Evolutionary conservation across 163 green algal species (phyloP).

Genomic region (Chlamydomonas reinhardtii): DNA sequence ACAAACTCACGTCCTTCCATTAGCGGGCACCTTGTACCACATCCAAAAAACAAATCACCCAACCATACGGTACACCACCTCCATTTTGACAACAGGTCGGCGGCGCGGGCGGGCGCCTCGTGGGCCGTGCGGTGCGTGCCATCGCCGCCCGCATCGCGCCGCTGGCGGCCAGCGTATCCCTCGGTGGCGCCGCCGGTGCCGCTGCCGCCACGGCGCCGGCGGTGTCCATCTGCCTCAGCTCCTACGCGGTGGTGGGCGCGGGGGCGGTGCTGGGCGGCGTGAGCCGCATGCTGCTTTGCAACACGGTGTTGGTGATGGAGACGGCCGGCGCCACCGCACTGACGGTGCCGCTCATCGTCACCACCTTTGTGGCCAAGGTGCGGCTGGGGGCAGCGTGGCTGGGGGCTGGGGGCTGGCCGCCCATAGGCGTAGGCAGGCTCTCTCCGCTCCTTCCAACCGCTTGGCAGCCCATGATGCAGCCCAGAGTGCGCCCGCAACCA

Average conservation of each 20-base stretch:
- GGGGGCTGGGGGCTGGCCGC: not conserved
- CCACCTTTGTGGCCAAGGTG: slow-evolving; percentile 47
- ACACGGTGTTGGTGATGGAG: slow-evolving; percentile 87
- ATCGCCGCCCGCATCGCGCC: not conserved
- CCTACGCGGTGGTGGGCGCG: slow-evolving; percentile 63
- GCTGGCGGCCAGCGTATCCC: not conserved
- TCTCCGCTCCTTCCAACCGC: too few species aligned
- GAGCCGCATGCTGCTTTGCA: slow-evolving; percentile 84
- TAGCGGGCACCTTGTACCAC: too few species aligned
- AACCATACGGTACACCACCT: too few species aligned
- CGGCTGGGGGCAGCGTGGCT: not conserved
- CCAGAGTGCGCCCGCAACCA: too few species aligned
- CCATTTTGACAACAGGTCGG: slow-evolving; percentile 55
- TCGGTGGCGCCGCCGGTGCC: too few species aligned
- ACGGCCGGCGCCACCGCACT: slow-evolving; percentile 79
- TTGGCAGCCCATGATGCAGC: too few species aligned
- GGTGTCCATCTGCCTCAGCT: slow-evolving; percentile 61
- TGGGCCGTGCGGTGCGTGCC: slow-evolving; percentile 57
- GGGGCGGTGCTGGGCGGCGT: slow-evolving; percentile 70
- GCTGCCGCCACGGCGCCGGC: not conserved
- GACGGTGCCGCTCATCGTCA: slow-evolving; percentile 59
- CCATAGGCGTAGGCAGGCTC: too few species aligned
- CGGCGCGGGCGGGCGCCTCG: slow-evolving; percentile 72
- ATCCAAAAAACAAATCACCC: too few species aligned
- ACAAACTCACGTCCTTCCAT: too few species aligned